These are phyloP conservation scores for Tagetes patula DNA, from an alignment of 129 eudicot species.

Conservation along the genomic window DNA sequence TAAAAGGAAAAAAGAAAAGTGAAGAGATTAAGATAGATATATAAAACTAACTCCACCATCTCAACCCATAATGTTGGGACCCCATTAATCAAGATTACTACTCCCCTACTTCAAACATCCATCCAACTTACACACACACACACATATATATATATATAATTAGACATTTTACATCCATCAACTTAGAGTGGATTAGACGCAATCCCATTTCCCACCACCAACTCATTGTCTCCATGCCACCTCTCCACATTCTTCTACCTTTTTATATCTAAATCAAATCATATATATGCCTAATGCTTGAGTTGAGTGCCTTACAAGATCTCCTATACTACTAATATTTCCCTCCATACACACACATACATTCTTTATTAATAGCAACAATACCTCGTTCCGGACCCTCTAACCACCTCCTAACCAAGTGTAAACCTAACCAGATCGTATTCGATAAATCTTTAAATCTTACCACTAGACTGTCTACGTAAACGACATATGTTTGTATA, in stretches of 20 bases:
- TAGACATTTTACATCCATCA: background rate
- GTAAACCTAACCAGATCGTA: too few species aligned
- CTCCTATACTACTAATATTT: background rate
- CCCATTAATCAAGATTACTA: conserved; percentile 21
- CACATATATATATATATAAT: background rate
- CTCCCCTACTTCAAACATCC: conserved; percentile 28
- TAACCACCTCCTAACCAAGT: too few species aligned
- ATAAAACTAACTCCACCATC: conserved; percentile 17
- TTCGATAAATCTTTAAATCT: too few species aligned
- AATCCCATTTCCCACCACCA: conserved; percentile 27
- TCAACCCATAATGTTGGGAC: conserved; percentile 10
- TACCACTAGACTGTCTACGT: too few species aligned
- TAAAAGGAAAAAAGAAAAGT: background rate
- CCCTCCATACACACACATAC: background rate
- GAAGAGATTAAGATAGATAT: conserved; percentile 13
- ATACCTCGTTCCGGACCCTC: too few species aligned
- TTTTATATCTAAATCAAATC: background rate
- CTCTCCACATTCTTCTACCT: conserved; percentile 27
- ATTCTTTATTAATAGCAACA: background rate
- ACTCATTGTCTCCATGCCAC: conserved; percentile 29
- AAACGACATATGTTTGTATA: background rate
- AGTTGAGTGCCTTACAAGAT: conserved; percentile 30
- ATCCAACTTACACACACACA: background rate
- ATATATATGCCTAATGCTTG: background rate
- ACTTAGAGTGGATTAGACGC: conserved; percentile 33